Evolutionary conservation across 1,139 yeast genomes (phyloP).

Genomic region (Saccharomyces hybrid): DNA sequence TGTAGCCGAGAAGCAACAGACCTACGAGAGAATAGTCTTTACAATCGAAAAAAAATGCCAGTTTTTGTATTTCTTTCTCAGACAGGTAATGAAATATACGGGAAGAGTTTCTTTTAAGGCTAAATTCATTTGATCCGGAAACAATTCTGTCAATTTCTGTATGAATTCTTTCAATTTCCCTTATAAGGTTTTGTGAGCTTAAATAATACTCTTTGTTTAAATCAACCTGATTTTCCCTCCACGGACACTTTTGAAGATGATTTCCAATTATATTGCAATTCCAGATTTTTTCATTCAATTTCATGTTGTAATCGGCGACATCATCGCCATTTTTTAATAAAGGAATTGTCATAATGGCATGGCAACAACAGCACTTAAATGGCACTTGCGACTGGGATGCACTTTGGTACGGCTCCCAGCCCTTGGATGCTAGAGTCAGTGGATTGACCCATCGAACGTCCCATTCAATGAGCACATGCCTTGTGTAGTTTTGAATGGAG

Average conservation of each 20-base stretch:
- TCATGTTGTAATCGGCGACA: constrained; percentile 1
- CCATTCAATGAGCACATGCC: constrained; percentile 11
- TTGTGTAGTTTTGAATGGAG: constrained; percentile 8
- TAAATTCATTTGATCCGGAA: neutral
- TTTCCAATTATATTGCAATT: constrained; percentile 4
- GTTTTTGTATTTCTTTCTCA: neutral
- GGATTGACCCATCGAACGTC: constrained; percentile 16
- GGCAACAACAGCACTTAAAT: constrained; percentile 13
- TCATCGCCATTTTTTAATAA: constrained; percentile 1
- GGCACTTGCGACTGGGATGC: constrained; percentile 1
- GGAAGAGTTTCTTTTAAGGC: neutral
- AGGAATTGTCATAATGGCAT: constrained; percentile 9
- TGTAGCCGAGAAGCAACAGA: constrained; percentile 9
- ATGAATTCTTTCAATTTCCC: constrained; percentile 11
- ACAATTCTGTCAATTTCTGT: neutral
- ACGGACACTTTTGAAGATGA: constrained; percentile 11
- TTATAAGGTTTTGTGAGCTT: constrained; percentile 9
- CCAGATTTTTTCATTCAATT: constrained; percentile 9
- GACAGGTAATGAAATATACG: neutral
- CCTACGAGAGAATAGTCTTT: constrained; percentile 3
- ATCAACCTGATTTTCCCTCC: constrained; percentile 11
- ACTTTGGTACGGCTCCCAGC: constrained; percentile 11
- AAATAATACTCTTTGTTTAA: constrained; percentile 12
- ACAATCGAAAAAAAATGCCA: constrained; percentile 5
- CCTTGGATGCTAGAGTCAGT: constrained; percentile 15